Evolutionary conservation across 371 early-diverging fungal species (phyloP), one percentile per base, ranked within the genome.

Genomic region (Quaeritorhiza haematococci): DNA sequence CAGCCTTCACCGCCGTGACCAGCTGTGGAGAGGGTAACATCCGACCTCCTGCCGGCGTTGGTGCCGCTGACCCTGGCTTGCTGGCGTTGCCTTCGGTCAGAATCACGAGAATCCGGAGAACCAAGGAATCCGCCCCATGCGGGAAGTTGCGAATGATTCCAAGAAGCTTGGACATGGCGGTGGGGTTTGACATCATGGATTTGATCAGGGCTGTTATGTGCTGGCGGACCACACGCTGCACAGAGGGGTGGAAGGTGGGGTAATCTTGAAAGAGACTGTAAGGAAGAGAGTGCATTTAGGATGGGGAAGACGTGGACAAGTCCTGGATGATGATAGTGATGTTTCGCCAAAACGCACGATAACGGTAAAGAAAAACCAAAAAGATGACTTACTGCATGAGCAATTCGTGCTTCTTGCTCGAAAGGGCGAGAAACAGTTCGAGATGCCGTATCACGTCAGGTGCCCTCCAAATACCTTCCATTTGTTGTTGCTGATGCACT

Each of bases 201-300:
- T 82, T 85, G 46, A 94, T 81, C 60, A 94, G 73, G 15, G 87
- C 84, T 30, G 74, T 69, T 47, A 92, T 87, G 57, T 83, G 77
- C 33, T 72, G 75, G 30, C 84, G 79, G 49, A 92, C 75, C 7
- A 73, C 69, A 1, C 74, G 69, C 55, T 87, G 86, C 1, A 88
- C 84, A 29, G 67, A 62, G 42, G 72, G 64, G 6, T 74, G 38
- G 26, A 77, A 64, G 5, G 66, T 41, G 23, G 66, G 64, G 58
- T 85, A 90, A 15, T 78, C 67, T 10, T 61, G 51, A 51, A 87
- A 84, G 33, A 91, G 57, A 23, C 86, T 85, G 60, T 29, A 50
- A 33, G 0, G 6, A 3, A 24, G 3, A 26, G 4, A 15, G 45
- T 30, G 24, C 23, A 30, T 8, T 30, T 10, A 32, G 49, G 3